Evolutionary conservation across 345 rosid genomes (phyloP), one percentile per base, ranked within the genome.

Genomic region (Linum lewisii): DNA sequence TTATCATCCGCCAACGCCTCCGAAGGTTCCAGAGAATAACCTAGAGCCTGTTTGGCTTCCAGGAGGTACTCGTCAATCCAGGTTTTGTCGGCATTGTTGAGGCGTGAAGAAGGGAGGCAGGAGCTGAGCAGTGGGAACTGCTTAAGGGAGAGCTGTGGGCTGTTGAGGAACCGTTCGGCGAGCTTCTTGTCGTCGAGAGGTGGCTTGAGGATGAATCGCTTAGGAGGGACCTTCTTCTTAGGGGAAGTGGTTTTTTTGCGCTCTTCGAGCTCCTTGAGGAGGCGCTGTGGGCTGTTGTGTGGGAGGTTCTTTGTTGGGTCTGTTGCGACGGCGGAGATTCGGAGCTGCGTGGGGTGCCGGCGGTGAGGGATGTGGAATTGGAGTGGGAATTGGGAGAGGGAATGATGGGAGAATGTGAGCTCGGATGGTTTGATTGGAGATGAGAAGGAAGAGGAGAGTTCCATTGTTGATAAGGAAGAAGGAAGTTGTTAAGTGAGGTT

Each of bases 31-130:
- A 92, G 61, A 21, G 91, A 82, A 57, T 93, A 93, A 8, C 97
- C 99, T 19, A 93, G 69, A 14, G 99, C 99, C 60, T 88, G 99
- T 74, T 93, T 93, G 2, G 89, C 97, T 62, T 93, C 97, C 2
- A 88, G 84, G 55, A 86, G 68, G 74, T 82, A 87, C 83, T 93
- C 95, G 24, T 88, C 95, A 13, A 93, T 86, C 99, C 99, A 93
- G 0, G 85, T 84, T 38, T 71, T 68, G 67, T 93, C 99, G 0
- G 95, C 88, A 78, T 69, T 83, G 81, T 93, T 93, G 19, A 86
- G 81, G 62, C 77, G 80, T n/a, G 94, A 76, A 3, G 91, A 79
- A 22, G 97, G 97, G 55, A 93, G 69, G 58, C 95, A 93, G 47
- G 99, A 93, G 58, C 94, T 86, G 59, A 93, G 67, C 5, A 89